These are phyloP conservation scores for Suhomyces anneliseae DNA, from an alignment of 1,139 yeast genomes.

Conservation along the genomic window DNA sequence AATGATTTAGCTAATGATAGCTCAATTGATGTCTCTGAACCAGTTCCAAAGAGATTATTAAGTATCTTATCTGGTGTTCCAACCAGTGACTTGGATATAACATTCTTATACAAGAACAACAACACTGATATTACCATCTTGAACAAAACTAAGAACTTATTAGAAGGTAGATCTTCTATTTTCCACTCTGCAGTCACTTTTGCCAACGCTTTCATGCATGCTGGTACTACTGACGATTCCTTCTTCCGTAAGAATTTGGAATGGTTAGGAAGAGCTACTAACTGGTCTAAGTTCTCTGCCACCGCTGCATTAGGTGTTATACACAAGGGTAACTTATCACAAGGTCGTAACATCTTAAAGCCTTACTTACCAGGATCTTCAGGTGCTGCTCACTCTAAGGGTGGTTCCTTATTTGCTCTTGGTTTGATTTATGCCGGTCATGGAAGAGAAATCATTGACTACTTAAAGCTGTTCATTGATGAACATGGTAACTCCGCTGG, in stretches of 20 bases:
- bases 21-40: constrained; percentile 33
- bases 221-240: constrained; percentile 95
- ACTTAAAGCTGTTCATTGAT: constrained; percentile 70
- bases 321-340: constrained; percentile 90
- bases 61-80: constrained; percentile 89
- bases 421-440: constrained; percentile 96
- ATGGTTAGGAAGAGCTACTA: constrained; percentile 95
- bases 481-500: constrained; percentile 69
- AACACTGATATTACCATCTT: constrained; percentile 82
- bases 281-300: constrained; percentile 97
- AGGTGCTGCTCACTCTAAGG: constrained; percentile 84
- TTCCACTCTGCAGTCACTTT: constrained; percentile 96
- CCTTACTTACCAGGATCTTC: constrained; percentile 89
- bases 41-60: constrained; percentile 46
- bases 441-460: constrained; percentile 84
- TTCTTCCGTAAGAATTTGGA: constrained; percentile 89
- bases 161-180: constrained; percentile 91
- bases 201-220: constrained; percentile 92
- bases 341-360: constrained; percentile 81
- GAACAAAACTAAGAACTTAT: constrained; percentile 73
- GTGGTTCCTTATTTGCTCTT: constrained; percentile 92
- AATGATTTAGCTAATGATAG: constrained; percentile 42
- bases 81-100: constrained; percentile 88
- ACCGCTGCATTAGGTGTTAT: constrained; percentile 98
- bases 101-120: constrained; percentile 83